Evolutionary conservation across 2,329 filamentous ascomycete genomes (phyloP), one percentile per base, ranked within the genome.

Genomic region (Exophiala sp.): DNA sequence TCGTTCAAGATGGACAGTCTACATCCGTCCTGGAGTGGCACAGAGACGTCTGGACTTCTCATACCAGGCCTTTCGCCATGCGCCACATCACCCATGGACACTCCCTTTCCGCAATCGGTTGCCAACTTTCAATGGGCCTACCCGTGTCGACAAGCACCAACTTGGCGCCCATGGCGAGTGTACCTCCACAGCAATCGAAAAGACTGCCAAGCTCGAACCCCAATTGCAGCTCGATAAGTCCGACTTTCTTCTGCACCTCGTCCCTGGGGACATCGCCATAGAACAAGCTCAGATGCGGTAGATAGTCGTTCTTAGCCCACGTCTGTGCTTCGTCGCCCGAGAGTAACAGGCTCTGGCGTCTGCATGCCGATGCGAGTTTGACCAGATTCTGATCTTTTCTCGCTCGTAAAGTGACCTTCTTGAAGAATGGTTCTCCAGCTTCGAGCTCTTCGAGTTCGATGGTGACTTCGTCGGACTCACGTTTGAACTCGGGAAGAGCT

Each of bases 131-230:
- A 48, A 58, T 34, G 2, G 20, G 3, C 18, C 44, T 47, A 14
- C 54, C 50, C 24, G 57, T 60, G 20, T 60, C 57, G 12, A 60
- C 57, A 5, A 60, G 48, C 45, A 60, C 57, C 18, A 60, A 41
- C 39, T 55, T 47, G 11, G 41, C 51, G 16, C 57, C 57, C 55
- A 55, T 51, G 5, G 50, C 43, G 39, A 60, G 18, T 3, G 51
- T 57, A 14, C 57, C 57, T 5, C 57, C 57, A 52, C 57, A 60
- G 34, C 57, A 60, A 35, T 54, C 57, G 43, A 60, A 60, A 14
- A 60, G 32, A 55, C 54, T 57, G 9, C 57, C 57, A 18, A 60
- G 39, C 29, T 54, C 55, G 10, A 49, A 60, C 8, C 54, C 57
- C 11, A 60, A 18, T 44, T 60, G 57, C 51, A 58, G 14, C 46